A percentile compares a stretch with the other conserved stretches of the same genome.
phyloP scores from a whole-genome alignment of 345 rosid genomes.

The Acer yangbiense region DNA sequence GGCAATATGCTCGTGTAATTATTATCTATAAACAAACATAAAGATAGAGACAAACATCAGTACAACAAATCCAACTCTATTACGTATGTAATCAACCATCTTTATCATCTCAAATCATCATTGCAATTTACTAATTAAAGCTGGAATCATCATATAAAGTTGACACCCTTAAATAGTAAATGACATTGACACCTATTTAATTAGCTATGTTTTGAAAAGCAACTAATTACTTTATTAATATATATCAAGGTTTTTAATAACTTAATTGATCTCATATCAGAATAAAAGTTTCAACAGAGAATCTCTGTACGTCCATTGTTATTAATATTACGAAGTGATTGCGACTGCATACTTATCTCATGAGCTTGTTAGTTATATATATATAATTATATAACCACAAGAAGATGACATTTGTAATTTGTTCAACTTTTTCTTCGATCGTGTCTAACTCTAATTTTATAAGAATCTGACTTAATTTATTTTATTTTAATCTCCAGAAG shows the following conservation, averaged over 20 bases:
- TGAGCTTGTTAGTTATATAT: not conserved
- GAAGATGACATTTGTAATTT: conserved; percentile 1
- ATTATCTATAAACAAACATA: not conserved
- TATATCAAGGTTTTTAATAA: too few relatives aligned
- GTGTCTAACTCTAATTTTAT: not conserved
- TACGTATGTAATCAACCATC: conserved; percentile 6
- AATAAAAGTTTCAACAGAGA: too few relatives aligned
- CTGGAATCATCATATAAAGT: not conserved
- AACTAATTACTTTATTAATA: too few relatives aligned
- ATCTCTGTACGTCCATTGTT: too few relatives aligned
- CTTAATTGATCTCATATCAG: too few relatives aligned
- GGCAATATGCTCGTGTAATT: not conserved
- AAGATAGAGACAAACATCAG: not conserved
- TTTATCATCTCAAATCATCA: conserved; percentile 9
- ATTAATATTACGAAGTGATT: too few relatives aligned
- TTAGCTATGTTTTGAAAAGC: too few relatives aligned
- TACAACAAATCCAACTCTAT: not conserved
- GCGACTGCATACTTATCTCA: not conserved
- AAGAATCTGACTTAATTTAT: too few relatives aligned
- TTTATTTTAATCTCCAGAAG: not conserved
- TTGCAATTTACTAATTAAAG: not conserved
- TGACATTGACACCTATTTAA: not conserved
- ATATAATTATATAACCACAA: not conserved
- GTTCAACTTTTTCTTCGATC: conserved; percentile 7
- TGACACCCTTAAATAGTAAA: not conserved